These are phyloP conservation scores for Prunella vulgaris DNA, from an alignment of 257 asterid genomes.

Conservation along the genomic window DNA sequence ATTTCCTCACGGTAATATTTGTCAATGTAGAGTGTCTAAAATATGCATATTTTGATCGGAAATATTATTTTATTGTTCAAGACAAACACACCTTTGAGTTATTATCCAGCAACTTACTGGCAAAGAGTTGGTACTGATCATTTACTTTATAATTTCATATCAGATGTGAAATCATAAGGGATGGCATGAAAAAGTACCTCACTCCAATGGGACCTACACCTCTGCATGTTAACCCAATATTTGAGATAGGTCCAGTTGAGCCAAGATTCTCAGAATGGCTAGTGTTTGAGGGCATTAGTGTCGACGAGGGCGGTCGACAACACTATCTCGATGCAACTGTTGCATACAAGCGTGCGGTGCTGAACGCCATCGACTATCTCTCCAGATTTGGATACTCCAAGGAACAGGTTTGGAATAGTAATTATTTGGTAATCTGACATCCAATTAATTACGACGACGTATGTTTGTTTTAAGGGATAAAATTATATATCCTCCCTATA, in stretches of 20 bases:
- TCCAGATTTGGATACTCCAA: constrained; percentile 88
- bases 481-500: too few species aligned
- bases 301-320: constrained; percentile 83
- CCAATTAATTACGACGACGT: too few species aligned
- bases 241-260: constrained; percentile 90
- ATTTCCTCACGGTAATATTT: too few species aligned
- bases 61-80: too few species aligned
- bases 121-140: not conserved
- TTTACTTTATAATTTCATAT: not conserved
- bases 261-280: constrained; percentile 96
- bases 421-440: too few species aligned
- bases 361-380: constrained; percentile 81
- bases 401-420: constrained; percentile 48
- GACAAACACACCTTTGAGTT: too few species aligned
- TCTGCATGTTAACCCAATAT: constrained; percentile 83
- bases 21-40: too few species aligned
- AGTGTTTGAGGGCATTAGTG: constrained; percentile 96
- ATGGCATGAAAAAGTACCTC: constrained; percentile 87
- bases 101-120: not conserved
- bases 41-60: too few species aligned
- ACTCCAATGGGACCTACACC: constrained; percentile 98
- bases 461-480: too few species aligned
- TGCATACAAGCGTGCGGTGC: constrained; percentile 94
- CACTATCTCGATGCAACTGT: constrained; percentile 85
- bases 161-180: constrained; percentile 89